Evolutionary conservation across 2,329 filamentous ascomycete species (phyloP).

Genomic region (Xylaria sp.): DNA sequence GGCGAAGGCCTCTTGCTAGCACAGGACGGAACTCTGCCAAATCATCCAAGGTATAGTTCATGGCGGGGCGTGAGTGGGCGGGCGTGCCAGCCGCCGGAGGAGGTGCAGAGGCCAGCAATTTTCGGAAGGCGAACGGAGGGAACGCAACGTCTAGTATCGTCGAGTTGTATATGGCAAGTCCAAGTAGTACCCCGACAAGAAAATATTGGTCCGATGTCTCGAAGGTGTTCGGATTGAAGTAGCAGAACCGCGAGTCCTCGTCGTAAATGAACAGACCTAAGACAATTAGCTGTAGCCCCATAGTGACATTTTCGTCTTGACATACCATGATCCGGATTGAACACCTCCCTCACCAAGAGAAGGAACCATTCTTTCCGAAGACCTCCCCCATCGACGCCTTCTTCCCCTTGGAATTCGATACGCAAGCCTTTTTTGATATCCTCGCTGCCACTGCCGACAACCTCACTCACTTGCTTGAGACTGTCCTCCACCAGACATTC

Average conservation of each 20-base stretch:
- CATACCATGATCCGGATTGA: constrained; percentile 86
- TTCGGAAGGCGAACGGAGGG: constrained; percentile 87
- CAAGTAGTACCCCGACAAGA: constrained; percentile 83
- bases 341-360: constrained; percentile 83
- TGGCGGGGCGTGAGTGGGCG: constrained; percentile 60
- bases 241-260: constrained; percentile 86
- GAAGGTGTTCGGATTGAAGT: constrained; percentile 89
- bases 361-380: constrained; percentile 95
- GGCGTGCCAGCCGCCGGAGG: constrained; percentile 56
- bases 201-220: constrained; percentile 93
- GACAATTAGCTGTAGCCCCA: constrained; percentile 1
- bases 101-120: constrained; percentile 79
- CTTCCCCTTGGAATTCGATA: constrained; percentile 85
- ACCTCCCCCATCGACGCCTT: constrained; percentile 88
- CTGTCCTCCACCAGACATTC: constrained; percentile 91
- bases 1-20: constrained; percentile 73
- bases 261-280: constrained; percentile 90
- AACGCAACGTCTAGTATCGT: constrained; percentile 88
- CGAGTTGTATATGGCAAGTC: constrained; percentile 91
- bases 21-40: constrained; percentile 79
- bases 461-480: constrained; percentile 80
- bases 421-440: constrained; percentile 89
- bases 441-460: constrained; percentile 76
- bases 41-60: constrained; percentile 79
- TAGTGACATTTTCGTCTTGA: constrained; percentile 16